Base-by-base conservation (phyloP, 1,139 yeast genomes). In the Eremothecium sinecaudum region DNA sequence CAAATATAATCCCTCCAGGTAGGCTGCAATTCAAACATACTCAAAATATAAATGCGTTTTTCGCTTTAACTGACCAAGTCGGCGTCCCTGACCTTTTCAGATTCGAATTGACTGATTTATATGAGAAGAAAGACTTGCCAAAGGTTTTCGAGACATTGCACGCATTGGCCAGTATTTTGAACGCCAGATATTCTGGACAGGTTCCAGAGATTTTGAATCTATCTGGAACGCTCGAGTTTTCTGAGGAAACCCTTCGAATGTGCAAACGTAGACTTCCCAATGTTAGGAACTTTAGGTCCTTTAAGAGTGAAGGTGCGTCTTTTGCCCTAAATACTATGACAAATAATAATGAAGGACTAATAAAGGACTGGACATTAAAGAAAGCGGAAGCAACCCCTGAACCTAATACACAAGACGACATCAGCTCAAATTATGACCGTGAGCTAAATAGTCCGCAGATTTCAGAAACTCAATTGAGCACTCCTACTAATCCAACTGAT, bases 81-180 rank as follows among this genome's bases (percentile, higher is more conserved):
- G 76, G 75, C 21, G 75, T 90, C 45, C 98, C 98, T 0, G 92
- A 77, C 45, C 66, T 86, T 35, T 90, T 87, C 54, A 69, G 84
- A 31, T 90, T 90, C 53, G 97, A 87, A 54, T 68, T 87, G 39
- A 86, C 94, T 2, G 99, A 90, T 59, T 66, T 90, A 28, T 92
- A 86, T 58, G 97, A 90, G 54, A 81, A 82, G 49, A 87, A 86
- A 50, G 83, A 90, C 50, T 73, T 87, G 15, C 97, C 98, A 14
- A 87, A 84, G 52, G 97, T 92, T 15, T 81, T 92, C 59, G 87
- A 86, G 56, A 86, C 97, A 49, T 64, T 90, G 27, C 96, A 90
- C 61, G 95, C 96, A 1, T 64, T 90, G 48, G 78, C 90, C 29
- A 58, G 76, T 75, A 61, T 67, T 78, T 47, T 73, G 73, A 57